Percentiles rank a stretch among this genome's conserved stretches.
phyloP scores from a whole-genome alignment of 1,139 yeast genomes.

The Yamadazyma diospyri region DNA sequence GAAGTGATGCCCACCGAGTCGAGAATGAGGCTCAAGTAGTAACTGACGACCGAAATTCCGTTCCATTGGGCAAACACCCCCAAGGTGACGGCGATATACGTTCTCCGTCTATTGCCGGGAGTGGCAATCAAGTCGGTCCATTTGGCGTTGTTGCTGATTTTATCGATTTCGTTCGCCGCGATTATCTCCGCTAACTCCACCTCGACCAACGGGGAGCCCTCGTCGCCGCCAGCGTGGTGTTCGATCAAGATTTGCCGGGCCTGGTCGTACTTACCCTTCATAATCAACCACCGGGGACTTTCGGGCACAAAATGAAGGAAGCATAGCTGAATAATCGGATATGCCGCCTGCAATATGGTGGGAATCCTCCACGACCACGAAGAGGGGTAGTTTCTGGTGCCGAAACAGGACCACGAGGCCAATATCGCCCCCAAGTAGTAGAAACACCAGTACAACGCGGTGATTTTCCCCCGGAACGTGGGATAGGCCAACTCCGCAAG shows the following conservation, averaged over 20 bases:
- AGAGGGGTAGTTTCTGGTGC: conserved; percentile 44
- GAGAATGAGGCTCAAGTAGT: conserved; percentile 43
- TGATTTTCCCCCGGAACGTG: conserved; percentile 53
- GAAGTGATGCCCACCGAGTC: conserved; percentile 43
- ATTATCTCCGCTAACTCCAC: conserved; percentile 16
- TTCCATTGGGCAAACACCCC: conserved; percentile 18
- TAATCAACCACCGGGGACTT: conserved; percentile 52
- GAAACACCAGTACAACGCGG: conserved; percentile 54
- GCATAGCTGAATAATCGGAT: conserved; percentile 22
- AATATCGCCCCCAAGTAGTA: conserved; percentile 58
- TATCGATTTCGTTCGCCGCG: conserved; percentile 12
- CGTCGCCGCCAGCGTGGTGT: conserved; percentile 17
- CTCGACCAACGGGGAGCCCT: conserved; percentile 11
- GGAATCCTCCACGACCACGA: conserved; percentile 52
- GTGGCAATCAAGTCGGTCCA: conserved; percentile 16
- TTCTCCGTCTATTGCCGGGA: conserved; percentile 15
- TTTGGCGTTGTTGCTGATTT: conserved; percentile 10
- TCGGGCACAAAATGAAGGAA: conserved; percentile 56
- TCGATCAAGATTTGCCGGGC: conserved; percentile 44
- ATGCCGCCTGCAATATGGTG: conserved; percentile 45
- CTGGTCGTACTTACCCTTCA: conserved; percentile 41
- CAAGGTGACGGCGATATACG: conserved; percentile 16
- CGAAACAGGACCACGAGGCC: conserved; percentile 54
- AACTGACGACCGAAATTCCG: conserved; percentile 20
- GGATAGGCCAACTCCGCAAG: conserved; percentile 61